phyloP scores from a whole-genome alignment of 2,329 filamentous ascomycete species.

The Claviceps arundinis region DNA sequence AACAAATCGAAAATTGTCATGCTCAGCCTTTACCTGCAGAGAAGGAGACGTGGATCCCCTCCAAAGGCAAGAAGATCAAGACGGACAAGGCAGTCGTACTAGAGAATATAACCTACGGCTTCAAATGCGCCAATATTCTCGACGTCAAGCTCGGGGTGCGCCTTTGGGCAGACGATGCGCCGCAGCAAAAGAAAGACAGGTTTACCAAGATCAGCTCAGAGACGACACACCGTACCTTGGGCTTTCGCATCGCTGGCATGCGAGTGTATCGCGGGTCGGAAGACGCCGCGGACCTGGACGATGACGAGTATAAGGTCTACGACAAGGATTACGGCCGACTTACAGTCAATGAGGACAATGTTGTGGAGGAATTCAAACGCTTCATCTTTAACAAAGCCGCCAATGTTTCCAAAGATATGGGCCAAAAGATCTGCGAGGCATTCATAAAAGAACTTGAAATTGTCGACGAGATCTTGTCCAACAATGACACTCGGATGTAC shows the following conservation, averaged over 20 bases:
- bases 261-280: slow-evolving; percentile 45
- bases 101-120: slow-evolving; percentile 71
- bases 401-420: slow-evolving; percentile 45
- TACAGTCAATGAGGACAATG: slow-evolving; percentile 37
- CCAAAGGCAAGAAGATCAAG: slow-evolving; percentile 46
- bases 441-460: slow-evolving; percentile 40
- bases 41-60: slow-evolving; percentile 31
- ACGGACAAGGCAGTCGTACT: slow-evolving; percentile 74
- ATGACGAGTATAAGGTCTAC: slow-evolving; percentile 45
- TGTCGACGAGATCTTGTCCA: slow-evolving; percentile 39
- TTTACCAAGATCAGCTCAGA: slow-evolving; percentile 45
- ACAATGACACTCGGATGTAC: slow-evolving; percentile 50
- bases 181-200: slow-evolving; percentile 42
- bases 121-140: slow-evolving; percentile 74
- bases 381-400: slow-evolving; percentile 47
- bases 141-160: slow-evolving; percentile 83
- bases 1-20: slow-evolving; percentile 16
- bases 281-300: slow-evolving; percentile 35
- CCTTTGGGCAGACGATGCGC: slow-evolving; percentile 69
- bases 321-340: slow-evolving; percentile 49
- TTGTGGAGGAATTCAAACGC: slow-evolving; percentile 38
- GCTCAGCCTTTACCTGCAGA: slow-evolving; percentile 6
- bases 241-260: slow-evolving; percentile 55
- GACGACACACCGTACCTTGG: slow-evolving; percentile 47
- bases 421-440: slow-evolving; percentile 38